Base-by-base conservation (phyloP, 2,329 filamentous ascomycete species). In the Aspergillus sp. region DNA sequence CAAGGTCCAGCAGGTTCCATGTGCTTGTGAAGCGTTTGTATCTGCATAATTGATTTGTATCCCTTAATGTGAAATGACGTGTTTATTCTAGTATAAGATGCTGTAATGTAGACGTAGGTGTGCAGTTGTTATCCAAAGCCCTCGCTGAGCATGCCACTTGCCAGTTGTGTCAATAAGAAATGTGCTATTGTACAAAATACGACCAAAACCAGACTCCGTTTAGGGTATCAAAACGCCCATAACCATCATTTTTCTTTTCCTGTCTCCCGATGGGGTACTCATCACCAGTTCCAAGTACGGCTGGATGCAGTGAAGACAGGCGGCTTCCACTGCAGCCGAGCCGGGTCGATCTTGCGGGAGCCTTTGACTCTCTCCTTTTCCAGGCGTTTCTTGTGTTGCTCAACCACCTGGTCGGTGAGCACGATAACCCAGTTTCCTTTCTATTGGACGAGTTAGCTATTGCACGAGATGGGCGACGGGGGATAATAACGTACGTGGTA, bases 361-460 rank as follows among this genome's bases (percentile, higher is more conserved):
- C 87, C 84, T 73, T 95, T 97, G 49, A 83, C 69, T 73, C 88
- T 91, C 60, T 89, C 84, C 74, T 91, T 95, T 62, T 91, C 88
- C 59, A 88, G 82, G 65, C 89, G 85, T 69, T 88, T 82, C 52
- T 86, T 82, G 58, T 85, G 76, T 64, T 85, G 81, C 59, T 83
- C 79, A 42, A 97, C 80, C 47, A 96, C 82, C 54, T 89, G 86
- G 58, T 94, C 88, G 0, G 93, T 92, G 29, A 99, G 80, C 20
- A 97, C 91, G 62, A 99, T 89, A 70, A 97, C 93, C 78, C 97
- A 94, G 67, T 96, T 92, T 59, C 92, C 92, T 78, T 96, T 96
- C 76, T 75, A 55, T 40, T 21, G 11, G 11, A 1, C 9, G 11
- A 10, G 11, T 29, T 29, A 29, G 25, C 25, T 29, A 29, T 29